Conservation (phyloP, 106 monocot genomes). For the Chionographis japonica region DNA sequence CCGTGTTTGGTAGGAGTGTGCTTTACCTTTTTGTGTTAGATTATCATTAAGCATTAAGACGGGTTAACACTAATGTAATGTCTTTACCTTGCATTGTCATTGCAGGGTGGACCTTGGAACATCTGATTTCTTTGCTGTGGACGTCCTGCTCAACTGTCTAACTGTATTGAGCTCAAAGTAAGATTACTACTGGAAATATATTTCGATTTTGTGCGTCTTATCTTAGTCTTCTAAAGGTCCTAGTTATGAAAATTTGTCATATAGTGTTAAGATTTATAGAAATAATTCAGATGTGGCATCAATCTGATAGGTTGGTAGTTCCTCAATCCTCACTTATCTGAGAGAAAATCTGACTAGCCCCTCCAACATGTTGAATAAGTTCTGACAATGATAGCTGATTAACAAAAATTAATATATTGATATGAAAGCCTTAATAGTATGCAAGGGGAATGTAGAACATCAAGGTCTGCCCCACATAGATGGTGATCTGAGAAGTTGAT, state of each 20-base stretch:
- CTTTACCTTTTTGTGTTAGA: neutral
- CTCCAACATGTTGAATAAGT: too few species aligned
- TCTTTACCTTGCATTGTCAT: constrained; percentile 6
- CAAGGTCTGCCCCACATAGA: too few species aligned
- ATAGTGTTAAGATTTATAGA: neutral
- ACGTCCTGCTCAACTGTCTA: constrained; percentile 90
- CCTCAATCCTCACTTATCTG: neutral
- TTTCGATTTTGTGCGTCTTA: neutral
- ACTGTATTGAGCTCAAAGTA: constrained; percentile 92
- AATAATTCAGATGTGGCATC: too few species aligned
- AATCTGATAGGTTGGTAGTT: neutral
- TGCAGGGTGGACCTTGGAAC: constrained; percentile 98
- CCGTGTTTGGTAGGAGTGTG: constrained; percentile 61
- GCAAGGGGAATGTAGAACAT: too few species aligned
- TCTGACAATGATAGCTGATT: too few species aligned
- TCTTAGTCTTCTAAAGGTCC: too few species aligned
- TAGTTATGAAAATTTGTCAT: neutral
- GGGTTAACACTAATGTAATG: neutral
- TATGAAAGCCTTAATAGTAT: too few species aligned
- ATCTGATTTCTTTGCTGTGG: constrained; percentile 80
- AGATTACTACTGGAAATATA: constrained; percentile 6
- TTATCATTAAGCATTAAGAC: neutral
- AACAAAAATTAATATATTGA: too few species aligned
- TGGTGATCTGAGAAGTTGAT: too few species aligned
- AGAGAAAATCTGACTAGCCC: too few species aligned